Percentiles rank a stretch among this genome's conserved stretches.
These are phyloP conservation scores for Fagopyrum homotropicum DNA, from an alignment of 148 eudicot species.

Conservation along the genomic window DNA sequence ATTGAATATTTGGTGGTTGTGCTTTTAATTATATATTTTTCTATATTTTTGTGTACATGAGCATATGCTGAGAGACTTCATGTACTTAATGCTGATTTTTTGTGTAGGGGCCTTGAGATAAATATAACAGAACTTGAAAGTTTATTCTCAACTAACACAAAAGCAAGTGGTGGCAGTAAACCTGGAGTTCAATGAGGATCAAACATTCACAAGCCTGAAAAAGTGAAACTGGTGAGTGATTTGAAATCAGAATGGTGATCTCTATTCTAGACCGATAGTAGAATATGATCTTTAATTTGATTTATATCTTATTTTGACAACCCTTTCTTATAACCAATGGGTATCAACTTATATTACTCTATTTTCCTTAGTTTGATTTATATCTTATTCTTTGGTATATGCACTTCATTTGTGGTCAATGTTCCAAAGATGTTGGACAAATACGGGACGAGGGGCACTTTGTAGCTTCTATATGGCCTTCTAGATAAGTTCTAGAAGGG, in stretches of 20 bases:
- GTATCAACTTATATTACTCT: background rate
- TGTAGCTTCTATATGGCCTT: too few species aligned
- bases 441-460: background rate
- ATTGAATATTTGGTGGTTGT: too few species aligned
- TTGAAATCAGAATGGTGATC: background rate
- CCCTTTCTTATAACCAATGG: background rate
- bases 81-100: too few species aligned
- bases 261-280: background rate
- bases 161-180: constrained; percentile 49
- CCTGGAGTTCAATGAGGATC: constrained; percentile 63
- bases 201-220: constrained; percentile 80
- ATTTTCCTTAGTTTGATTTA: background rate
- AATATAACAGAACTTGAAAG: constrained; percentile 34
- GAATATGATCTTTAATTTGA: constrained; percentile 1
- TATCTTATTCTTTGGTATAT: background rate
- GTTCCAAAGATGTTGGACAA: background rate
- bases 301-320: background rate
- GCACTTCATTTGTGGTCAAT: background rate
- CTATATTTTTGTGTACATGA: too few species aligned
- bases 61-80: background rate
- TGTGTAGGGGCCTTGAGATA: constrained; percentile 20
- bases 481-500: too few species aligned
- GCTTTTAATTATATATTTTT: too few species aligned
- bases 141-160: too few species aligned
- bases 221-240: constrained; percentile 83